These are phyloP conservation scores for Penicillium sp. DNA, from an alignment of 2,329 filamentous ascomycete genomes.

Conservation along the genomic window DNA sequence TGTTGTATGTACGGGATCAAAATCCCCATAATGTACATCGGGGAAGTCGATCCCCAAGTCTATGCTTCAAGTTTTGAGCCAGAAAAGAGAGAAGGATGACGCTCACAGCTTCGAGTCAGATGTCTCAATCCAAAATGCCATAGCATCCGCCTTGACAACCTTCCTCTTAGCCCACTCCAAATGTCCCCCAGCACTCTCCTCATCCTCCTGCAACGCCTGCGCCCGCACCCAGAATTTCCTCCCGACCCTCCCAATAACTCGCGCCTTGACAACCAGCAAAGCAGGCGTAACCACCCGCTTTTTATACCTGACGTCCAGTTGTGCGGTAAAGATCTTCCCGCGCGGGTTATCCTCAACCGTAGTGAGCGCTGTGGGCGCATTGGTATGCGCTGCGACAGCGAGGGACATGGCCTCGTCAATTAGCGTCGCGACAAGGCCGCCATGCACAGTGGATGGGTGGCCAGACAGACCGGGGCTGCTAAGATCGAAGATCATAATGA, in stretches of 20 bases:
- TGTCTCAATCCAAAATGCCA: conserved; percentile 43
- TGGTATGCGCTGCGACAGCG: conserved; percentile 35
- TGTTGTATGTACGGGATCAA: conserved; percentile 3
- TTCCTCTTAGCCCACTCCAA: conserved; percentile 36
- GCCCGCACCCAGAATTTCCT: conserved; percentile 46
- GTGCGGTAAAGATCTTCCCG: conserved; percentile 40
- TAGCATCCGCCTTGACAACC: conserved; percentile 40
- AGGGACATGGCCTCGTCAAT: conserved; percentile 49
- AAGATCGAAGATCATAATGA: conserved; percentile 40
- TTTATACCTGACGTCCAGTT: conserved; percentile 44
- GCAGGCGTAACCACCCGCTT: conserved; percentile 39
- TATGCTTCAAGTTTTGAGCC: not conserved
- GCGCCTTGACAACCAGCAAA: conserved; percentile 38
- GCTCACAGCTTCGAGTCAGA: conserved; percentile 31
- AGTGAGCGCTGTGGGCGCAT: not conserved
- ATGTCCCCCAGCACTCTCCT: conserved; percentile 29
- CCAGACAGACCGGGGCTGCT: conserved; percentile 40
- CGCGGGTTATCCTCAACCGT: conserved; percentile 24
- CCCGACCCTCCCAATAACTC: conserved; percentile 38
- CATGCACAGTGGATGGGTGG: conserved; percentile 42
- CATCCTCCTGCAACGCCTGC: conserved; percentile 41
- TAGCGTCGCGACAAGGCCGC: conserved; percentile 42
- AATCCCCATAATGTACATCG: not conserved
- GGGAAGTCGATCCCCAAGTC: not conserved
- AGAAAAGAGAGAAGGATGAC: not conserved